Percentiles rank a stretch among this genome's conserved stretches.
These are phyloP conservation scores for Neoboletus brunneissimus DNA, from an alignment of 768 basidiomycete species.

Conservation along the genomic window DNA sequence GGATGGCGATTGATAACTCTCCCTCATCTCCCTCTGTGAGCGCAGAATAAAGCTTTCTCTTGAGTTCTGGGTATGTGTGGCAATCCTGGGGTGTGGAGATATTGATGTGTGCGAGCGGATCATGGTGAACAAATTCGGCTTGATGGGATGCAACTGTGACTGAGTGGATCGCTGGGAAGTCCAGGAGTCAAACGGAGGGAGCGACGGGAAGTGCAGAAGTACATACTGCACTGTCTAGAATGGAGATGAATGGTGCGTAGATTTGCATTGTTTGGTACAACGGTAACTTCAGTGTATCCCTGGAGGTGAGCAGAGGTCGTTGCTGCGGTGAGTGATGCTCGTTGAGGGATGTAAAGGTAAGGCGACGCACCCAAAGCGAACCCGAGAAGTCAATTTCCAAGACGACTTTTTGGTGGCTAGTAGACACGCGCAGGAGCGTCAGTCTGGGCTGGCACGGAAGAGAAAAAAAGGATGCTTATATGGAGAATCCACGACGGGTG, in stretches of 20 bases:
- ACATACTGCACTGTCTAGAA: constrained; percentile 82
- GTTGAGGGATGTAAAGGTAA: constrained; percentile 20
- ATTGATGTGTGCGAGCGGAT: constrained; percentile 66
- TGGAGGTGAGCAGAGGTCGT: constrained; percentile 29
- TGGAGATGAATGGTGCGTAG: constrained; percentile 85
- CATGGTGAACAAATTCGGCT: constrained; percentile 76
- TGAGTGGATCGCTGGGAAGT: constrained; percentile 58
- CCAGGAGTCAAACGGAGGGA: constrained; percentile 22
- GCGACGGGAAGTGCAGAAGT: constrained; percentile 7
- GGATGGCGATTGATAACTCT: constrained; percentile 87
- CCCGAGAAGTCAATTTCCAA: constrained; percentile 93
- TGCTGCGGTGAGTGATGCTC: constrained; percentile 22
- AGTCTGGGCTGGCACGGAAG: constrained; percentile 28
- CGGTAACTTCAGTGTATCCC: constrained; percentile 93
- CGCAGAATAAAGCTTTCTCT: constrained; percentile 87
- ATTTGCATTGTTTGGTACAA: constrained; percentile 75
- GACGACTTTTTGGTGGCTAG: constrained; percentile 95
- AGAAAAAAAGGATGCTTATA: constrained; percentile 63
- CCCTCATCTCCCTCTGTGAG: constrained; percentile 92
- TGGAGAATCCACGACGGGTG: constrained; percentile 75
- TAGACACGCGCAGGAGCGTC: constrained; percentile 57
- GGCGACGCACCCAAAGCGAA: constrained; percentile 65
- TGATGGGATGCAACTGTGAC: constrained; percentile 69
- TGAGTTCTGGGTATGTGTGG: constrained; percentile 88
- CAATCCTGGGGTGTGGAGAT: constrained; percentile 73